Base-by-base conservation (phyloP, 768 basidiomycete species). In the Lyophyllum shimeji region DNA sequence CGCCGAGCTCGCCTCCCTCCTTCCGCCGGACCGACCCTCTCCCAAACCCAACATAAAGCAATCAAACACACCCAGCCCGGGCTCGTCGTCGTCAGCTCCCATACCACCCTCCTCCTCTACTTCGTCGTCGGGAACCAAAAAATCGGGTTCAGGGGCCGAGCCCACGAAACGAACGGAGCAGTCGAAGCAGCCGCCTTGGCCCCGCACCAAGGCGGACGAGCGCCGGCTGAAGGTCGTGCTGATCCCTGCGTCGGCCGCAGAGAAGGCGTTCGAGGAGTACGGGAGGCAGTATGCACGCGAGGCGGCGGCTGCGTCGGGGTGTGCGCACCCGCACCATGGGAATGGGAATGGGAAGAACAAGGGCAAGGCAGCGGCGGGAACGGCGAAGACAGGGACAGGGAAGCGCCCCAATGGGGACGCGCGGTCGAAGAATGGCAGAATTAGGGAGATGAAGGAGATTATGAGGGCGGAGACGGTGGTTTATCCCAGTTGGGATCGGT, bases 401-500 rank as follows among this genome's bases (percentile, higher is more conserved):
- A 72, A 69, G 69, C 67, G 48, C 66, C 49, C 67, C 60, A 63
- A 17, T 64, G 66, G 53, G 58, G 64, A 67, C 48, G 62, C 57
- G 61, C 68, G 60, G 50, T 55, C 62, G 50, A 69, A 60, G 45
- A 70, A 71, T 50, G 67, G 69, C 34, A 71, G 61, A 54, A 66
- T 63, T 34, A 69, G 53, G 46, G 60, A 63, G 57, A 51, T 61
- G 56, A 60, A 65, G 50, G 70, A 71, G 49, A 68, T 65, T 21
- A 68, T 75, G 63, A 67, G 70, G 65, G 71, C 71, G 17, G 82
- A 80, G 68, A 77, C 79, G 55, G 74, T 81, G 31, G 60, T 74
- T 17, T 84, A 81, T 65, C 85, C 86, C 25, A 81, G 76, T 50
- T 89, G 86, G 86, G 85, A 88, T 66, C 73, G 82, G 56, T 87